Evolutionary conservation across 73 alveolate genomes (phyloP).

Genomic region (Tetrahymena malaccensis): DNA sequence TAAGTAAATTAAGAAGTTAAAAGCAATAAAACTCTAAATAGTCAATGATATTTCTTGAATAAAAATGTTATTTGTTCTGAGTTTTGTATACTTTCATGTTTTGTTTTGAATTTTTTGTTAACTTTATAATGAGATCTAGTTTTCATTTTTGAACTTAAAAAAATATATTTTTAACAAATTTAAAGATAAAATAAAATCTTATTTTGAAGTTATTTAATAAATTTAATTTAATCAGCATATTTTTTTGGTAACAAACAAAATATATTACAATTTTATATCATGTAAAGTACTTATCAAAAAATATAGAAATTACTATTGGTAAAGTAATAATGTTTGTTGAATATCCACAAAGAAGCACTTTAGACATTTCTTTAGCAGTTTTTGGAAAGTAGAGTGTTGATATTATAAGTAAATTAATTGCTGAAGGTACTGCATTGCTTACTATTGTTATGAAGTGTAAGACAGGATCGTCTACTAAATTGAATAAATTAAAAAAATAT

Average conservation of each 20-base stretch:
- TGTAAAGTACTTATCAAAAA: neutral
- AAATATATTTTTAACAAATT: too few relatives aligned
- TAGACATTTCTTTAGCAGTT: neutral
- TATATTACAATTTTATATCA: neutral
- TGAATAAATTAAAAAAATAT: neutral
- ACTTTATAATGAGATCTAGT: too few relatives aligned
- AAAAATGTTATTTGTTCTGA: too few relatives aligned
- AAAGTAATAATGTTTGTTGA: neutral
- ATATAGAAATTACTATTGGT: neutral
- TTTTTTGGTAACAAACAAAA: neutral
- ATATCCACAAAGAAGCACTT: neutral
- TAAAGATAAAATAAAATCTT: too few relatives aligned
- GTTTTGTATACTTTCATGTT: too few relatives aligned
- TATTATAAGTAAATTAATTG: neutral
- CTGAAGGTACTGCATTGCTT: neutral
- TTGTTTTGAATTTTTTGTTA: too few relatives aligned
- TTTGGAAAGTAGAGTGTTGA: neutral
- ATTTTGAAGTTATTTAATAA: too few relatives aligned
- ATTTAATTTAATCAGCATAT: too few relatives aligned
- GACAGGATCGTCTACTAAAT: neutral
- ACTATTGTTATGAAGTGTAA: neutral
- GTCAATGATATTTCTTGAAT: too few relatives aligned
- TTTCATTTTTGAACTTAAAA: too few relatives aligned
- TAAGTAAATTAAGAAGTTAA: neutral
- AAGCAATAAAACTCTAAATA: too few relatives aligned